Base-by-base conservation (phyloP, 75 land plant genomes). In the Adiantum capillusveneris region DNA sequence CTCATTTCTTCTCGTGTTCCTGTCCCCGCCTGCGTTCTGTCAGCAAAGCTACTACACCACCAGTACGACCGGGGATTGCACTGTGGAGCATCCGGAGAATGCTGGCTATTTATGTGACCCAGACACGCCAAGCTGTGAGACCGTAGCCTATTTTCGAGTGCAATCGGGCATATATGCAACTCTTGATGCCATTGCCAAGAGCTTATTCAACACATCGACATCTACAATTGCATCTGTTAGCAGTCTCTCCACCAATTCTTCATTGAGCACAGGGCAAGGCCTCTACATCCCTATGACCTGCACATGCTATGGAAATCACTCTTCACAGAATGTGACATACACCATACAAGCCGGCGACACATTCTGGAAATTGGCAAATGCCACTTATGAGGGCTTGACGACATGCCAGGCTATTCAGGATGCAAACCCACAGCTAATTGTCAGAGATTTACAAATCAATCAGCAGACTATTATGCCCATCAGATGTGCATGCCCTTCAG, bases 401-500 rank as follows among this genome's bases (percentile, higher is more conserved):
- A 66, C 72, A 1, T 84, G 61, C 59, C 71, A 68, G 5, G 77
- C 66, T 11, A 74, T 88, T 1, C 76, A 71, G 57, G 53, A 66
- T 25, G 69, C 75, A 18, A 88, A 92, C 58, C 93, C 93, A 0
- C 53, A 48, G 0, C 26, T 71, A 2, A 74, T 73, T 48, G 75
- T 86, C 11, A 85, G 80, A 19, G n/a, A 75, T 6, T 79, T 92
- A 25, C 17, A 24, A 0, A 44, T 81, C 44, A 87, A 84, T 11
- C 67, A 37, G 34, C 19, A 29, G 11, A 53, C 86, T 42, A 77
- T 75, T 36, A n/a, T n/a, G n/a, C n/a, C n/a, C n/a, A n/a, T n/a
- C n/a, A n/a, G n/a, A n/a, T 91, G 97, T 70, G 80, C 74, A 67
- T 91, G 97, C 57, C 86, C 88, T 0, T 67, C 79, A 22, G 1